Evolutionary conservation across 2,329 filamentous ascomycete species (phyloP).

Genomic region (Xylaria hypoxylon): DNA sequence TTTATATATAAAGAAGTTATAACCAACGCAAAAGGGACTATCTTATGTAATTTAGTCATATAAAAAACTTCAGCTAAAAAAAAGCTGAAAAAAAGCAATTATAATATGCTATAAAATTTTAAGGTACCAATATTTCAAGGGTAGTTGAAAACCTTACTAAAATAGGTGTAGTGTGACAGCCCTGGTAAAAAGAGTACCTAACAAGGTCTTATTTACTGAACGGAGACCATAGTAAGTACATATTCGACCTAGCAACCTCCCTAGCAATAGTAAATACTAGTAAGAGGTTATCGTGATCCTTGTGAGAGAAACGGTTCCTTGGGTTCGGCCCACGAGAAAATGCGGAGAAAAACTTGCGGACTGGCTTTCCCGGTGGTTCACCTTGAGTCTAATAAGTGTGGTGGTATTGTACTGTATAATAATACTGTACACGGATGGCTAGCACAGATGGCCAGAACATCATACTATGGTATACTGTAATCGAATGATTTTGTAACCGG

Average conservation of each 20-base stretch:
- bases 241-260: not conserved
- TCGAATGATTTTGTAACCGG: slow-evolving; percentile 27
- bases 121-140: too few species aligned
- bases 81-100: too few species aligned
- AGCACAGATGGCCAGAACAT: slow-evolving; percentile 15
- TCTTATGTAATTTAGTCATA: too few species aligned
- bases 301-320: slow-evolving; percentile 6
- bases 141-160: too few species aligned
- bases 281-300: slow-evolving; percentile 7
- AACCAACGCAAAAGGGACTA: too few species aligned
- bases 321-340: slow-evolving; percentile 15
- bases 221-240: too few species aligned
- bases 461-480: slow-evolving; percentile 4
- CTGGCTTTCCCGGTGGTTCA: slow-evolving; percentile 24
- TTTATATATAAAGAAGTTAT: too few species aligned
- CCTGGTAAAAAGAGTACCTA: too few species aligned
- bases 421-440: not conserved
- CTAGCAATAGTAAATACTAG: not conserved
- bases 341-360: slow-evolving; percentile 25
- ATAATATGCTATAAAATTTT: too few species aligned
- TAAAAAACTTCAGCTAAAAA: too few species aligned
- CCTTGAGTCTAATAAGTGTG: slow-evolving; percentile 12
- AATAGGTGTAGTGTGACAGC: too few species aligned
- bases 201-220: too few species aligned
- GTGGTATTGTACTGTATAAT: not conserved